phyloP scores from a whole-genome alignment of 2,329 filamentous ascomycete species.

The Sordariomycetes sp. region DNA sequence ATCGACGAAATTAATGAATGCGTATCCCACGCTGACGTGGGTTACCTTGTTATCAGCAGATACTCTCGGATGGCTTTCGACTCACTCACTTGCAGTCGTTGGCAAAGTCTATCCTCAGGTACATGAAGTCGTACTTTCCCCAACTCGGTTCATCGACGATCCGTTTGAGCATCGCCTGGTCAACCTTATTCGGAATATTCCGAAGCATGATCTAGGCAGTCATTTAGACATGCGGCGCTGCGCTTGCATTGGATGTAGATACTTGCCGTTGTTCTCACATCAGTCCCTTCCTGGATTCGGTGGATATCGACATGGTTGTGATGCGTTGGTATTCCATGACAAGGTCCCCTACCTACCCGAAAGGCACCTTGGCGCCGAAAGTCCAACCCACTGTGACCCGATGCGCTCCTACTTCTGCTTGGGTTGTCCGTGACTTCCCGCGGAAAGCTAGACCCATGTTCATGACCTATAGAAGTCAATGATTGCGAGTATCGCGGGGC shows the following conservation, averaged over 20 bases:
- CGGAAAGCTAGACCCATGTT: background rate
- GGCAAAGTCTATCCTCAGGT: conserved; percentile 78
- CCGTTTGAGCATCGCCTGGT: conserved; percentile 61
- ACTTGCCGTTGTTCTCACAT: conserved; percentile 63
- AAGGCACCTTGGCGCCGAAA: conserved; percentile 34
- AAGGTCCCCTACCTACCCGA: conserved; percentile 29
- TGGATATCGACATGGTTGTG: conserved; percentile 50
- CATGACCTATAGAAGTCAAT: background rate
- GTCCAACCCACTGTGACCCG: conserved; percentile 14
- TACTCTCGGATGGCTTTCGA: conserved; percentile 9
- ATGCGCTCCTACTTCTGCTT: background rate
- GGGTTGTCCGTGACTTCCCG: background rate
- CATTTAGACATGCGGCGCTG: background rate
- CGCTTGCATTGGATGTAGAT: background rate
- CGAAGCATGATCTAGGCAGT: conserved; percentile 71
- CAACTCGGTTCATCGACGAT: conserved; percentile 68
- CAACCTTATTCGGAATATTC: conserved; percentile 86
- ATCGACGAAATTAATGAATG: conserved; percentile 89
- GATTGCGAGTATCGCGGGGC: background rate
- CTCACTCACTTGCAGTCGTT: conserved; percentile 67
- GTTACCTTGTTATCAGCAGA: background rate
- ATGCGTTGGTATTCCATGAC: conserved; percentile 32
- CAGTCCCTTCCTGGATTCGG: conserved; percentile 50
- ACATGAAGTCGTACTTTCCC: conserved; percentile 89
- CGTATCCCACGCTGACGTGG: conserved; percentile 69